Evolutionary conservation across 768 basidiomycete genomes (phyloP).

Genomic region (Gyrodon lividus): DNA sequence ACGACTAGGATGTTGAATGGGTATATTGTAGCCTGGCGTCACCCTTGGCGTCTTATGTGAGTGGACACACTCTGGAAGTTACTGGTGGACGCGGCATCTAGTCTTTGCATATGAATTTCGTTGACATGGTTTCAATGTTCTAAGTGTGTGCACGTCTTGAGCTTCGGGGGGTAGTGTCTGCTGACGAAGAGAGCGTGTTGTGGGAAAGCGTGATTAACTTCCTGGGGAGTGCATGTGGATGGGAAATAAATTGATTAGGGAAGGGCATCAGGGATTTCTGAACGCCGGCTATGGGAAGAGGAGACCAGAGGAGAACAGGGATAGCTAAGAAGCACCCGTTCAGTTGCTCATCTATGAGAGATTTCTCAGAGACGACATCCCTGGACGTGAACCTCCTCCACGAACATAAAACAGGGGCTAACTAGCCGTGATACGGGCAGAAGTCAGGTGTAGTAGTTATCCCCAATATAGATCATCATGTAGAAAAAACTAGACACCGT

Average conservation of each 20-base stretch:
- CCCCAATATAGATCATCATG: no score
- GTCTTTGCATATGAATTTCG: not conserved
- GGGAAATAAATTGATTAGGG: not conserved
- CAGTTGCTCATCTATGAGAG: no score
- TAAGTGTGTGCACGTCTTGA: no score
- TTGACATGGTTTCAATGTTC: not conserved
- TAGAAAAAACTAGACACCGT: no score
- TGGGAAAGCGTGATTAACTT: not conserved
- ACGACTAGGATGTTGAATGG: conserved; percentile 5
- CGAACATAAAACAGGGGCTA: no score
- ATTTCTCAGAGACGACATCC: no score
- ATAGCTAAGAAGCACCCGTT: not conserved
- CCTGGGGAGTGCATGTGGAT: not conserved
- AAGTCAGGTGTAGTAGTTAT: no score
- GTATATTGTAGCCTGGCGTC: conserved; percentile 58
- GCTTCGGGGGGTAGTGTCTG: not conserved
- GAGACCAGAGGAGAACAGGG: not conserved
- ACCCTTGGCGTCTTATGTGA: conserved; percentile 76
- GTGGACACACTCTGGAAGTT: conserved; percentile 81
- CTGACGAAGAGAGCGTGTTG: not conserved
- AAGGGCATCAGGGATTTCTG: not conserved
- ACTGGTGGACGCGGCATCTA: conserved; percentile 80
- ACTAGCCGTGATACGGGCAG: no score
- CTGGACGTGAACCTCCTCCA: no score
- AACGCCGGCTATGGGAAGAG: not conserved